Percentiles rank a stretch among this genome's conserved stretches.
These are phyloP conservation scores for Colletotrichum melonis DNA, from an alignment of 2,329 filamentous ascomycete genomes.

Conservation along the genomic window DNA sequence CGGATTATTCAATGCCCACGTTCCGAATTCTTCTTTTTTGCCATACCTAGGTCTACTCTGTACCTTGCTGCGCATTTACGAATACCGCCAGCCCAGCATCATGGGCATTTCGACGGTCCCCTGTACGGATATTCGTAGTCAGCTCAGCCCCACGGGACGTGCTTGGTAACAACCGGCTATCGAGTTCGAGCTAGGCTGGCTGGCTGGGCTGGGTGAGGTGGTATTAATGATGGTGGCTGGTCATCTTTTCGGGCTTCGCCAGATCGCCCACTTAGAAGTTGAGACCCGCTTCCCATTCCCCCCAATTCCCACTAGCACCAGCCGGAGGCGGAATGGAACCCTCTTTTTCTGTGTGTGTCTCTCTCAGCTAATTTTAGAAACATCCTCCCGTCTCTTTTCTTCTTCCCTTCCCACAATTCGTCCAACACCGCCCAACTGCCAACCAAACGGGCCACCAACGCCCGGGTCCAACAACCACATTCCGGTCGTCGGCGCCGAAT, in stretches of 20 bases:
- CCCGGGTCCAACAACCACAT: background rate
- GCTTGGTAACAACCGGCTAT: slow-evolving; percentile 14
- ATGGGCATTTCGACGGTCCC: too few relatives aligned
- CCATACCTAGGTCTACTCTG: background rate
- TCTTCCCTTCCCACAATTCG: background rate
- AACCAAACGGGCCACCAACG: background rate
- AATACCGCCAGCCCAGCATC: too few relatives aligned
- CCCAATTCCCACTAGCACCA: slow-evolving; percentile 8
- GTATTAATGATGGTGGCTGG: slow-evolving; percentile 26
- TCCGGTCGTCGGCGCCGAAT: slow-evolving; percentile 12
- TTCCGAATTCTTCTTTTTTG: background rate
- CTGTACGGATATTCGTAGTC: background rate
- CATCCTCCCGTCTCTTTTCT: background rate
- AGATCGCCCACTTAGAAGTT: slow-evolving; percentile 22
- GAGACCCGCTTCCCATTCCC: background rate
- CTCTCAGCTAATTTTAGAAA: slow-evolving; percentile 27
- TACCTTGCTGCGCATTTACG: background rate
- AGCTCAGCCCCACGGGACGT: slow-evolving; percentile 14
- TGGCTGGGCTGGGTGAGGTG: slow-evolving; percentile 13
- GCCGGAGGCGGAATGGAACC: background rate
- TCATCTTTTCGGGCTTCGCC: slow-evolving; percentile 16
- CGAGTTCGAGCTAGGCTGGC: too few relatives aligned
- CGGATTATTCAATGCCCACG: slow-evolving; percentile 23
- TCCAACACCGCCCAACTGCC: background rate
- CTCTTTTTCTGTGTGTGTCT: background rate